Evolutionary conservation across 2,329 filamentous ascomycete genomes (phyloP), one percentile per base, ranked within the genome.

Genomic region (Mycosphaerella sp.): DNA sequence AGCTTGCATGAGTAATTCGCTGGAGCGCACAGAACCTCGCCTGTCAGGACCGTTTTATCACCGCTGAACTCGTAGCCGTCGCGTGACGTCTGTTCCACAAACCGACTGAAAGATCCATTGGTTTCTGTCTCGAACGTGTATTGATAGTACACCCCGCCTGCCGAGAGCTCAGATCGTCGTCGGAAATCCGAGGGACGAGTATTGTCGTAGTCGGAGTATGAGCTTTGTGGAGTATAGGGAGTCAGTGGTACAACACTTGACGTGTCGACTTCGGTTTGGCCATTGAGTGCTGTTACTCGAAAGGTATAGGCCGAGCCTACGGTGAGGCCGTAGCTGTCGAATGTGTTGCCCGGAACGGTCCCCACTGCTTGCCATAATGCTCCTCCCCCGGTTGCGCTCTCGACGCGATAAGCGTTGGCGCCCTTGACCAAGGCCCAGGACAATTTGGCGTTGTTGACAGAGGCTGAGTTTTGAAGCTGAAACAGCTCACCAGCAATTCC

Each of bases 61-160:
- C 59, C 57, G 0, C 17, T 49, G 44, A 59, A 61, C 6, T 50
- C 54, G 39, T 58, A 55, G 25, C 59, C 57, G 6, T 61, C 54
- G 6, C 44, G 32, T 3, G 59, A 59, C 2, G 59, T 61, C 37
- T 58, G 57, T 41, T 57, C 53, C 1, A 56, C 50, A 14, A 59
- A 55, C 25, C 53, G 51, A 17, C 36, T 43, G 41, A 56, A 55
- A 44, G 52, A 51, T 3, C 55, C 54, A 8, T 59, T 54, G 14
- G 42, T 35, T 5, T 48, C 25, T 4, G 49, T 47, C 21, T 56
- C 52, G 40, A 57, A 61, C 35, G 55, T 59, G 52, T 61, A 58
- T 5, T 48, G 51, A 49, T 61, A 61, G 45, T 58, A 61, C n/a
- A 58, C 44, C 1, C 53, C 53, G 35, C 54, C 49, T 4, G 17